Evolutionary conservation across 257 asterid genomes (phyloP).

Genomic region (Solanum clarkiae): DNA sequence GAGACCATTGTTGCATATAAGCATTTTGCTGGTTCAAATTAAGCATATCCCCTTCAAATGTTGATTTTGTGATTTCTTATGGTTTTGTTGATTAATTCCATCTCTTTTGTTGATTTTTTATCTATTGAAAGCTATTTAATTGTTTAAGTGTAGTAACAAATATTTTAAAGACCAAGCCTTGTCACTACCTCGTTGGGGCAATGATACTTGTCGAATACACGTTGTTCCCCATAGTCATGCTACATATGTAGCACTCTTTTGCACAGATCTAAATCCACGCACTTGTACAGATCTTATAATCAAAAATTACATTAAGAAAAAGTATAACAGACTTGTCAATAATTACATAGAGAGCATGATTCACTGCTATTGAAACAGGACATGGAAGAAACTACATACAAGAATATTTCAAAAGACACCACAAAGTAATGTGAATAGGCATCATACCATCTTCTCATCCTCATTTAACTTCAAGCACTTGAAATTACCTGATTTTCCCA

Average conservation of each 20-base stretch:
- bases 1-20: background rate
- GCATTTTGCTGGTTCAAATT: background rate
- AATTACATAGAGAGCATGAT: background rate
- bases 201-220: background rate
- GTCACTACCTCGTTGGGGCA: background rate
- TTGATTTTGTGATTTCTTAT: background rate
- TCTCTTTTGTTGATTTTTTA: background rate
- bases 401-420: background rate
- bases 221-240: background rate
- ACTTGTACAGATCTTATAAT: background rate
- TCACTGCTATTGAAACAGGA: background rate
- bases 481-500: constrained; percentile 87
- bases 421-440: background rate
- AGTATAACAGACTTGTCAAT: background rate
- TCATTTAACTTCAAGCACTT: background rate
- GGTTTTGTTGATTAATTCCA: background rate
- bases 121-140: background rate
- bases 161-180: too few relatives aligned
- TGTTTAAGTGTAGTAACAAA: background rate
- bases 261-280: background rate
- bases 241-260: background rate
- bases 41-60: background rate
- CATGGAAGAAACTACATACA: background rate
- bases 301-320: background rate
- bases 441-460: background rate